Base-by-base conservation (phyloP, 306 rosid species). In the Hippophae gyantsensis region DNA sequence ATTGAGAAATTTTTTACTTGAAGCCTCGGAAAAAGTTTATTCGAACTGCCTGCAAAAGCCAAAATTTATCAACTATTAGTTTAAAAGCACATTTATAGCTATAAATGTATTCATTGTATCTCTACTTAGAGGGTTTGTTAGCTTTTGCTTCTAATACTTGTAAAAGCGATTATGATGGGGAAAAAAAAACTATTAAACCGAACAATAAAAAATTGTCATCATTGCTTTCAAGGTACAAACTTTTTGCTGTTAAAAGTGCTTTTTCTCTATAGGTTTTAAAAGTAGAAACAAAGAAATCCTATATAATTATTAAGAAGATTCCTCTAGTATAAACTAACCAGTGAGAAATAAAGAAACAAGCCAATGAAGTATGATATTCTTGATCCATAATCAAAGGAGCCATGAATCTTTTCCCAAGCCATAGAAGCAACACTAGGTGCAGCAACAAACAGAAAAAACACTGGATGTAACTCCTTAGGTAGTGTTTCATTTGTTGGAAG, bases 401-500 rank as follows among this genome's bases (percentile, higher is more conserved):
- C 97, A 69, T 87, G 95, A 54, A 90, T 76, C 58, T 13, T 87
- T 54, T 89, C 82, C 95, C 95, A 90, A 2, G 97, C 89, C 95
- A 82, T 84, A 42, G 97, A 90, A 43, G 97, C 97, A 47, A 81
- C 87, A 41, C 95, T 90, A 18, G 97, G 97, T 49, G 94, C 89
- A 26, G 97, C 97, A 50, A 90, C 93, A 76, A 90, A 90, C 10
- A 90, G 79, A 60, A 87, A 84, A 80, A 90, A 90, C 6, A 90
- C 97, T 2, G 95, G 97, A 68, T 90, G 97, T 1, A 86, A 79
- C 48, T 90, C 97, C 76, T 90, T 90, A 7, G 97, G 97, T 43
- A 90, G 83, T 6, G 97, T 82, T 74, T 77, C 90, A 71, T 82
- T 87, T 46, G 97, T 84, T 8, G 94, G 89, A 32, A 90, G 90